Evolutionary conservation across 495 filamentous ascomycete genomes (phyloP).

Genomic region (Talaromyces borbonicus): DNA sequence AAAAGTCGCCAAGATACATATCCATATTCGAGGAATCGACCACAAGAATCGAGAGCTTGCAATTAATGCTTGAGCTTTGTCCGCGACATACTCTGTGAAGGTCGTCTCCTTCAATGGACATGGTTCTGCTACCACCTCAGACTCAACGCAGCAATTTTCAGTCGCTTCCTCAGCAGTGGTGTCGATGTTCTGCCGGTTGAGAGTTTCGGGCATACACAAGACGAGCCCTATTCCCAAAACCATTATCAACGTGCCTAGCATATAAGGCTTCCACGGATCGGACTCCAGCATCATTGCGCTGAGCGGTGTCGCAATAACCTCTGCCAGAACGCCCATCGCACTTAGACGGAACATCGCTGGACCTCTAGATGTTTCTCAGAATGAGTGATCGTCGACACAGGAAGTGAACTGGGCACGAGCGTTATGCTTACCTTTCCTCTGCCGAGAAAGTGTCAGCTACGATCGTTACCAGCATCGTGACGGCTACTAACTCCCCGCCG

Average conservation of each 20-base stretch:
- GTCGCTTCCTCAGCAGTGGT: slow-evolving; percentile 13
- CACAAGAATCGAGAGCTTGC: slow-evolving; percentile 18
- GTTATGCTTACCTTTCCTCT: slow-evolving; percentile 19
- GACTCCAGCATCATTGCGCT: slow-evolving; percentile 24
- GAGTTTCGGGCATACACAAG: slow-evolving; percentile 38
- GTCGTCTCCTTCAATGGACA: neutral
- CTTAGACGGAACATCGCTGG: slow-evolving; percentile 20
- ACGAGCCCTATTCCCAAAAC: slow-evolving; percentile 17
- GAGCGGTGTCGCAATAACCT: slow-evolving; percentile 23
- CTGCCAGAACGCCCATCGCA: slow-evolving; percentile 14
- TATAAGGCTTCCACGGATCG: slow-evolving; percentile 18
- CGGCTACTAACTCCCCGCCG: slow-evolving; percentile 18
- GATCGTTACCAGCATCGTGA: slow-evolving; percentile 18
- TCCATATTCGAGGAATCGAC: slow-evolving; percentile 16
- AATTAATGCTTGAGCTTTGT: slow-evolving; percentile 13
- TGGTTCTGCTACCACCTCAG: slow-evolving; percentile 18
- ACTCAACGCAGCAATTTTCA: slow-evolving; percentile 19
- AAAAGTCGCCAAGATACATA: slow-evolving; percentile 24
- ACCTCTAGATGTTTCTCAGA: slow-evolving; percentile 13
- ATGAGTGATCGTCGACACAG: neutral
- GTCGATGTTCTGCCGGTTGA: slow-evolving; percentile 10
- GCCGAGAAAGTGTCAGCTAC: slow-evolving; percentile 24
- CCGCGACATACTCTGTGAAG: slow-evolving; percentile 7
- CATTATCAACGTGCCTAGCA: slow-evolving; percentile 17
- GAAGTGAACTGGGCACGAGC: too few relatives aligned